A percentile compares a stretch with the other conserved stretches of the same genome.
Conservation (phyloP, 2,329 filamentous ascomycete genomes). For the Chaetomium sp. region DNA sequence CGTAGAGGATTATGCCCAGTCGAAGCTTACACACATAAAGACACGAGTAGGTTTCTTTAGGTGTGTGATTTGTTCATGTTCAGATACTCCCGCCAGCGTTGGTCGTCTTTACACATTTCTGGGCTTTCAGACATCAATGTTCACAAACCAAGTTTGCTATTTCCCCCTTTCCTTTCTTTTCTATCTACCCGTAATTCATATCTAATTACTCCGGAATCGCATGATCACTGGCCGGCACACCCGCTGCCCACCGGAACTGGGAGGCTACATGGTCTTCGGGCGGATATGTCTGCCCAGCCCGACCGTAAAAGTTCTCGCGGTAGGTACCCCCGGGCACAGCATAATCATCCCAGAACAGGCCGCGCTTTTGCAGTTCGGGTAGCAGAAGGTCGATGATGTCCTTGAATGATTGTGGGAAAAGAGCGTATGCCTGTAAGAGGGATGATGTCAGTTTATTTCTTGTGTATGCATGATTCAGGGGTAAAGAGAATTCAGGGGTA, state of each 20-base stretch:
- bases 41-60: no score
- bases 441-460: not conserved
- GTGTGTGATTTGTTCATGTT: no score
- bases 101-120: no score
- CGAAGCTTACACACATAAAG: no score
- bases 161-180: no score
- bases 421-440: not conserved
- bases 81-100: no score
- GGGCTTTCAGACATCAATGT: no score
- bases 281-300: not conserved
- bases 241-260: not conserved
- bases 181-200: no score
- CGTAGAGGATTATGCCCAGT: no score
- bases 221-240: not conserved
- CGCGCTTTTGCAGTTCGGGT: not conserved
- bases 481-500: not conserved
- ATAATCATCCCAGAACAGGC: not conserved
- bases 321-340: not conserved
- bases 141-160: no score
- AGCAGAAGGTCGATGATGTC: not conserved
- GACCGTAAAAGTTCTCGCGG: conserved; percentile 1
- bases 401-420: not conserved
- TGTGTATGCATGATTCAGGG: no score
- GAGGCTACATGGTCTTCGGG: not conserved
- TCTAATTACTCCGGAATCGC: not conserved